Conservation (phyloP, 2,329 filamentous ascomycete species). For the Chaetomium strumarium region DNA sequence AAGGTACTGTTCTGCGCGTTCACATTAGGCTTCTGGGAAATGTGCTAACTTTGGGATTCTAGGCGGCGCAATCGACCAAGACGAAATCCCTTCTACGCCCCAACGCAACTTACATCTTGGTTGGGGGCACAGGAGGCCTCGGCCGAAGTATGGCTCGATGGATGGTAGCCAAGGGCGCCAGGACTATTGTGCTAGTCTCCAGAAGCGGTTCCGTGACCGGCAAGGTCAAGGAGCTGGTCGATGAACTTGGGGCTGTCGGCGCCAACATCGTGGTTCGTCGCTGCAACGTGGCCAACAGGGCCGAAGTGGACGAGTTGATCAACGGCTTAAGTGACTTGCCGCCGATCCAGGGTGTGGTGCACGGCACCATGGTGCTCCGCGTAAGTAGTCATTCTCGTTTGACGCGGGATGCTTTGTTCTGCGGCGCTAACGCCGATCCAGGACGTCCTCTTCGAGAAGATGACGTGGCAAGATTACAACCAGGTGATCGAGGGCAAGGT, state of each 20-base stretch:
- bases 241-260: background rate
- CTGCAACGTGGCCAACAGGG: slow-evolving; percentile 5
- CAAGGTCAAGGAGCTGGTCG: background rate
- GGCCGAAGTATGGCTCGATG: background rate
- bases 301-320: background rate
- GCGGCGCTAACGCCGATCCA: too few species aligned
- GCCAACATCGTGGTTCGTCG: background rate
- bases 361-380: slow-evolving; percentile 25
- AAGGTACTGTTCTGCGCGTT: too few species aligned
- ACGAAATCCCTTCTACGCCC: background rate
- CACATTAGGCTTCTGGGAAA: too few species aligned
- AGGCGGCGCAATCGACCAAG: background rate
- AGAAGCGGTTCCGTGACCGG: background rate
- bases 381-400: too few species aligned
- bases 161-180: background rate
- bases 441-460: slow-evolving; percentile 10
- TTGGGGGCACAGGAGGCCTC: background rate
- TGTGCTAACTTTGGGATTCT: too few species aligned
- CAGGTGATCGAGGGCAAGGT: slow-evolving; percentile 9
- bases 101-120: background rate
- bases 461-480: slow-evolving; percentile 10
- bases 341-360: slow-evolving; percentile 24
- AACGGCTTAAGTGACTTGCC: background rate
- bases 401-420: too few species aligned
- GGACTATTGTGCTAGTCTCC: background rate